Conservation (phyloP, 2,329 filamentous ascomycete species). For the Zasmidium citrigriseum region DNA sequence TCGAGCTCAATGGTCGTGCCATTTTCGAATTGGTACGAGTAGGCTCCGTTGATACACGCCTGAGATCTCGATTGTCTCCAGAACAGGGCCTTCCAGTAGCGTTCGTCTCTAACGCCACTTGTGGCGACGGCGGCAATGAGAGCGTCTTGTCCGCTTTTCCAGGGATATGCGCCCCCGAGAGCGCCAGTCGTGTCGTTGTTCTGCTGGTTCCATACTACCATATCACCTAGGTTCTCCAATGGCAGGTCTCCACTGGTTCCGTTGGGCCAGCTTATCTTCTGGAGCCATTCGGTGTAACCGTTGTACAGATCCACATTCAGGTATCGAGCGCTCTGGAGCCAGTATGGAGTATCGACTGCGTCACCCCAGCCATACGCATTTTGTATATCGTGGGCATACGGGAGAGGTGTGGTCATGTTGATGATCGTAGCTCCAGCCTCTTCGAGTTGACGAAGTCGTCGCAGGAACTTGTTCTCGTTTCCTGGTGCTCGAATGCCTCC, state of each 20-base stretch:
- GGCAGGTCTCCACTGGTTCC: neutral
- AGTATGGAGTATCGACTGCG: slow-evolving; percentile 11
- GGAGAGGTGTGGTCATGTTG: slow-evolving; percentile 63
- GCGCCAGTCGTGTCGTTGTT: slow-evolving; percentile 11
- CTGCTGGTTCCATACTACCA: slow-evolving; percentile 12
- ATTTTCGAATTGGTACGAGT: neutral
- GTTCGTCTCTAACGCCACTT: slow-evolving; percentile 62
- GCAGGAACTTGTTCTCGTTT: slow-evolving; percentile 6
- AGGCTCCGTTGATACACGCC: slow-evolving; percentile 42
- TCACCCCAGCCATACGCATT: slow-evolving; percentile 12
- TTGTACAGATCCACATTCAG: slow-evolving; percentile 11
- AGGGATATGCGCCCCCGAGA: slow-evolving; percentile 8
- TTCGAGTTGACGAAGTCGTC: slow-evolving; percentile 28
- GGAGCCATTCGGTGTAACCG: slow-evolving; percentile 10
- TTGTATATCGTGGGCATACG: slow-evolving; percentile 8
- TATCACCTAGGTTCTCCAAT: slow-evolving; percentile 9
- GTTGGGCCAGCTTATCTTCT: slow-evolving; percentile 8
- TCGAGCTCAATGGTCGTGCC: slow-evolving; percentile 45
- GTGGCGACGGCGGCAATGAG: slow-evolving; percentile 65
- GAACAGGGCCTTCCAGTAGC: slow-evolving; percentile 65
- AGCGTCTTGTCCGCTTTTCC: slow-evolving; percentile 57
- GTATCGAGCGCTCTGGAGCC: slow-evolving; percentile 8
- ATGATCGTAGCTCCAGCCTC: slow-evolving; percentile 66
- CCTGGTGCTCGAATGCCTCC: slow-evolving; percentile 45
- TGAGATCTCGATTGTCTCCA: slow-evolving; percentile 42